Evolutionary conservation across 78 protist genomes (phyloP).

Genomic region (Ministeria vibrans): DNA sequence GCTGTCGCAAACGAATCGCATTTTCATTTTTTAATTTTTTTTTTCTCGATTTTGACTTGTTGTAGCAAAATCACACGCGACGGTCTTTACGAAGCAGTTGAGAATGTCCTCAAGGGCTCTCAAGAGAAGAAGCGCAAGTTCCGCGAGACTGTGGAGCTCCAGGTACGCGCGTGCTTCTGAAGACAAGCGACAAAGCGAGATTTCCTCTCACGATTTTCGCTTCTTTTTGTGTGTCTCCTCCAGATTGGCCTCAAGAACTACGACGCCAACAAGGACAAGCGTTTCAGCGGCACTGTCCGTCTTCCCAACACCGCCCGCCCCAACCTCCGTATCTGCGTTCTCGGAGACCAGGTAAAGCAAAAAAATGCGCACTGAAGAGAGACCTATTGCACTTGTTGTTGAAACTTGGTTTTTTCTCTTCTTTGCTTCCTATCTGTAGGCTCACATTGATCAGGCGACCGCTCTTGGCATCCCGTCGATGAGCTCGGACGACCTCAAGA

Average conservation of each 20-base stretch:
- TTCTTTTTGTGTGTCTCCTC: too few species aligned
- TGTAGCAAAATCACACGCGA: slow-evolving; percentile 28
- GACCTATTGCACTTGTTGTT: too few species aligned
- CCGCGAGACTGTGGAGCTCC: slow-evolving; percentile 97
- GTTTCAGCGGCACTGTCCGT: slow-evolving; percentile 92
- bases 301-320: slow-evolving; percentile 68
- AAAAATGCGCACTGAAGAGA: too few species aligned
- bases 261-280: slow-evolving; percentile 98
- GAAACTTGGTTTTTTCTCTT: too few species aligned
- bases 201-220: too few species aligned
- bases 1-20: too few species aligned
- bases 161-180: slow-evolving; percentile 63
- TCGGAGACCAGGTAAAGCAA: slow-evolving; percentile 95
- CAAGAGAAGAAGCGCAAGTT: slow-evolving; percentile 55
- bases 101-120: slow-evolving; percentile 3
- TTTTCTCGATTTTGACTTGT: too few species aligned
- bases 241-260: slow-evolving; percentile 93
- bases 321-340: slow-evolving; percentile 77
- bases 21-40: too few species aligned
- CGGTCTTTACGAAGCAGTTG: neutral
- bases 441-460: slow-evolving; percentile 81
- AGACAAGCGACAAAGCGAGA: too few species aligned
- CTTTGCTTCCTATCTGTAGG: too few species aligned
- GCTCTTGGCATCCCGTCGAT: slow-evolving; percentile 73
- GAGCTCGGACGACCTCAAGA: slow-evolving; percentile 92